Conservation (phyloP, 2,329 filamentous ascomycete species). For the Monosporascus sp. region DNA sequence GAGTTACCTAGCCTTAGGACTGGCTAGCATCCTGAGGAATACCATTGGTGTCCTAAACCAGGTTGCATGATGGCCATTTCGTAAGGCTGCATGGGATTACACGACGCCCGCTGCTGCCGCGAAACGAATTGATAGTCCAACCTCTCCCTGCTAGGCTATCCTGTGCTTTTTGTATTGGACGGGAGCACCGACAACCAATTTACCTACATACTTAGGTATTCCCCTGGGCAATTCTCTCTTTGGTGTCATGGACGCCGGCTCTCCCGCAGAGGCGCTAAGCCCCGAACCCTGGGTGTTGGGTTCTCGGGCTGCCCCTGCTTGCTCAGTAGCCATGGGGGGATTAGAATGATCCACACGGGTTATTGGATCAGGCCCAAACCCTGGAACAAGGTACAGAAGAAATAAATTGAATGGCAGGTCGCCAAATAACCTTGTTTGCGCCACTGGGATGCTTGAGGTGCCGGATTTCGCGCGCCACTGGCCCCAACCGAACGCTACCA, state of each 20-base stretch:
- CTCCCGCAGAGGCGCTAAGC: too few species aligned
- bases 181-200: not conserved
- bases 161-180: not conserved
- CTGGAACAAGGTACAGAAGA: not conserved
- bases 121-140: not conserved
- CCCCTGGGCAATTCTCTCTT: not conserved
- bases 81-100: not conserved
- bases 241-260: too few species aligned
- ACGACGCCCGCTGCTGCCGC: not conserved
- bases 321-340: not conserved
- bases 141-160: not conserved
- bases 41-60: not conserved
- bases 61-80: not conserved
- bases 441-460: conserved; percentile 13
- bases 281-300: too few species aligned
- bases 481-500: conserved; percentile 7
- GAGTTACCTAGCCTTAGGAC: conserved; percentile 3
- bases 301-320: not conserved
- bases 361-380: not conserved
- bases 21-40: conserved; percentile 6
- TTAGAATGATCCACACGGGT: too few species aligned
- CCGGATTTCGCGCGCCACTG: conserved; percentile 13
- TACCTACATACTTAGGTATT: too few species aligned
- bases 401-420: conserved; percentile 9
- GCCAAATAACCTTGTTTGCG: conserved; percentile 20